A percentile compares a stretch with the other conserved stretches of the same genome.
These are phyloP conservation scores for Ogataea sp. DNA, from an alignment of 805 yeast genomes.

Conservation along the genomic window DNA sequence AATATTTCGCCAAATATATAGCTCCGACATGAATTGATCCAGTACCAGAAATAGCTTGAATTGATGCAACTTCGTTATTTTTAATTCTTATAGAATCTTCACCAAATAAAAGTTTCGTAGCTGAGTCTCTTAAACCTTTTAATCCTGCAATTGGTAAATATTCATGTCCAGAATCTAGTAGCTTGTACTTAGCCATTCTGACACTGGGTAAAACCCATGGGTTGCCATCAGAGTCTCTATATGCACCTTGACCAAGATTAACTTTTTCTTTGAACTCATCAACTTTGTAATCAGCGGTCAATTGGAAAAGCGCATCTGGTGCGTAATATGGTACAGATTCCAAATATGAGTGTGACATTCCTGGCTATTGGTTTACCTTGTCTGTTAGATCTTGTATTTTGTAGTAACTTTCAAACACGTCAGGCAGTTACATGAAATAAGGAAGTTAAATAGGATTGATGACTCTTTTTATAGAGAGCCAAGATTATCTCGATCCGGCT, in stretches of 20 bases:
- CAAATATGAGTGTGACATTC: neutral
- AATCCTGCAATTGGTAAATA: slow-evolving; percentile 73
- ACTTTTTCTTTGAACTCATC: slow-evolving; percentile 45
- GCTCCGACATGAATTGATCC: slow-evolving; percentile 40
- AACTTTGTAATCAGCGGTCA: slow-evolving; percentile 41
- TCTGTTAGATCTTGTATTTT: too few relatives aligned
- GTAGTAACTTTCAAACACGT: too few relatives aligned
- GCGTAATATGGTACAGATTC: slow-evolving; percentile 29
- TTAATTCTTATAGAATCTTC: slow-evolving; percentile 28
- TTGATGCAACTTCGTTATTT: slow-evolving; percentile 20
- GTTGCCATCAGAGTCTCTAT: slow-evolving; percentile 69
- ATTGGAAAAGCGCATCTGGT: slow-evolving; percentile 42
- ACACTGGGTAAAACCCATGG: slow-evolving; percentile 76
- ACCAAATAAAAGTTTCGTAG: slow-evolving; percentile 38
- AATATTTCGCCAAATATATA: slow-evolving; percentile 33
- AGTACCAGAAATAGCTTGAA: slow-evolving; percentile 40
- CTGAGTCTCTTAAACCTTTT: slow-evolving; percentile 43
- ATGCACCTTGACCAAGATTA: slow-evolving; percentile 71
- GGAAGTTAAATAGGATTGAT: too few relatives aligned
- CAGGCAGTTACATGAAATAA: too few relatives aligned
- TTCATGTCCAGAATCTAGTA: slow-evolving; percentile 47
- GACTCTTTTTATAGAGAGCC: too few relatives aligned
- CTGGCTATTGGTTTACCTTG: too few relatives aligned
- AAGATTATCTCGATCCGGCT: too few relatives aligned
- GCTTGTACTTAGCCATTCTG: slow-evolving; percentile 25